phyloP scores from a whole-genome alignment of 2,329 filamentous ascomycete species.

The Polytolypa hystricis region DNA sequence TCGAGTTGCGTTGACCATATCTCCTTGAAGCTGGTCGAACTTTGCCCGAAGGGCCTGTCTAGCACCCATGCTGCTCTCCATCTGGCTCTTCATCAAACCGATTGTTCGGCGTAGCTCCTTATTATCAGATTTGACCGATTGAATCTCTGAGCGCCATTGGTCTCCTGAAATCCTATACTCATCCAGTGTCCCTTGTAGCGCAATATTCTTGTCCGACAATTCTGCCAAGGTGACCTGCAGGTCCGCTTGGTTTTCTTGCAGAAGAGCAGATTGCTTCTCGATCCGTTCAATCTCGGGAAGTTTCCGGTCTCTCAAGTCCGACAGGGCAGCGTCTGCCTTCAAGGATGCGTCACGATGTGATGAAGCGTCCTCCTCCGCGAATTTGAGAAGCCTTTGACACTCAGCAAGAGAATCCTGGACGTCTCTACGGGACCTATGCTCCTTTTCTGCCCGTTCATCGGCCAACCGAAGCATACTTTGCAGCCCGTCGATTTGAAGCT shows the following conservation, averaged over 20 bases:
- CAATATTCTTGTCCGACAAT: constrained; percentile 49
- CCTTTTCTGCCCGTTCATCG: constrained; percentile 53
- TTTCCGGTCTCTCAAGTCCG: constrained; percentile 56
- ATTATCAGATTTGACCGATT: constrained; percentile 49
- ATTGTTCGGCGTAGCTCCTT: constrained; percentile 65
- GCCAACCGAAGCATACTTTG: constrained; percentile 57
- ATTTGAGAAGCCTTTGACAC: constrained; percentile 56
- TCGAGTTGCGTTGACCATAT: constrained; percentile 68
- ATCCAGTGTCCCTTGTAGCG: constrained; percentile 49
- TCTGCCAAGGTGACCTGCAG: constrained; percentile 42
- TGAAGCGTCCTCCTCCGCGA: constrained; percentile 48
- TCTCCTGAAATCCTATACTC: constrained; percentile 52
- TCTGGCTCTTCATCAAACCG: constrained; percentile 61
- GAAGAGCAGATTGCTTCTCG: constrained; percentile 55
- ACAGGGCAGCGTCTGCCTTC: constrained; percentile 55
- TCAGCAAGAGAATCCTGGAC: constrained; percentile 64
- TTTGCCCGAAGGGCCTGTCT: constrained; percentile 76
- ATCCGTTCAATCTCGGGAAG: constrained; percentile 53
- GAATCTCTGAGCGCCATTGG: constrained; percentile 49
- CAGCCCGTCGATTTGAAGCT: constrained; percentile 52
- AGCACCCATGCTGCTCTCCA: constrained; percentile 75
- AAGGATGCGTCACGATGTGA: constrained; percentile 41
- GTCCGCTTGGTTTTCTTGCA: constrained; percentile 56
- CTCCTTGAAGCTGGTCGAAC: constrained; percentile 73
- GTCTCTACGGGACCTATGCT: constrained; percentile 51